Percentiles rank a stretch among this genome's conserved stretches.
Evolutionary conservation across 1,139 yeast genomes (phyloP).

Genomic region (Zhuliangozyma blackwelliae): DNA sequence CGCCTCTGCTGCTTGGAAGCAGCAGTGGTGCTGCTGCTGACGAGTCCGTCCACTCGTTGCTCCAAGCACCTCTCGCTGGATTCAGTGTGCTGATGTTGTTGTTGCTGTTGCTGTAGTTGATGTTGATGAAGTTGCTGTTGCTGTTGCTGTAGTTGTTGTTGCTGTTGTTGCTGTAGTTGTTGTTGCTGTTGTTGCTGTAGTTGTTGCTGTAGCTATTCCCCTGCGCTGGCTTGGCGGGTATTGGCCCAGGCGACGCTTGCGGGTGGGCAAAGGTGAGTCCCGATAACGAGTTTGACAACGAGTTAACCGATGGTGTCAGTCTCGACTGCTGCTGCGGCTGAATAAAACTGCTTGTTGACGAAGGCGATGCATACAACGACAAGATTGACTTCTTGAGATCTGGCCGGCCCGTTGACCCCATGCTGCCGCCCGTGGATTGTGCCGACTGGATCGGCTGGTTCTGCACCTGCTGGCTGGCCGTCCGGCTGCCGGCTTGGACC

Average conservation of each 20-base stretch:
- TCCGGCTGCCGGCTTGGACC: conserved; percentile 2
- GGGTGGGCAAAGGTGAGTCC: conserved; percentile 19
- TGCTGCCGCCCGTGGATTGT: conserved; percentile 35
- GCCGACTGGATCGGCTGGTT: conserved; percentile 18
- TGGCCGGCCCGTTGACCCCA: conserved; percentile 24
- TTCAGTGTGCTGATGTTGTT: too few relatives aligned
- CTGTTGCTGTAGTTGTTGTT: too few relatives aligned
- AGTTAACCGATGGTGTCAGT: conserved; percentile 9
- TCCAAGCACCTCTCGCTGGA: conserved; percentile 16
- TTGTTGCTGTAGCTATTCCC: too few relatives aligned
- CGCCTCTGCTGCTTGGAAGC: too few relatives aligned
- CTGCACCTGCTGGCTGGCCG: too few relatives aligned
- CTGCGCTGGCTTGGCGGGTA: too few relatives aligned
- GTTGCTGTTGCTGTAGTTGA: too few relatives aligned
- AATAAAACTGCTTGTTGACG: conserved; percentile 32
- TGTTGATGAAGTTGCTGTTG: too few relatives aligned
- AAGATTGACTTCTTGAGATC: conserved; percentile 88
- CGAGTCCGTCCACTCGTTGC: conserved; percentile 37
- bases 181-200: too few relatives aligned
- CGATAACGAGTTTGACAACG: conserved; percentile 29
- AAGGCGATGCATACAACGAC: conserved; percentile 78
- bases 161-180: too few relatives aligned
- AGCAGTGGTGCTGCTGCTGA: conserved; percentile 4
- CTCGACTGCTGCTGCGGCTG: conserved; percentile 19
- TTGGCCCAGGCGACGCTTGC: too few relatives aligned